phyloP scores from a whole-genome alignment of 2,329 filamentous ascomycete species.

The Trichoderma sp. region DNA sequence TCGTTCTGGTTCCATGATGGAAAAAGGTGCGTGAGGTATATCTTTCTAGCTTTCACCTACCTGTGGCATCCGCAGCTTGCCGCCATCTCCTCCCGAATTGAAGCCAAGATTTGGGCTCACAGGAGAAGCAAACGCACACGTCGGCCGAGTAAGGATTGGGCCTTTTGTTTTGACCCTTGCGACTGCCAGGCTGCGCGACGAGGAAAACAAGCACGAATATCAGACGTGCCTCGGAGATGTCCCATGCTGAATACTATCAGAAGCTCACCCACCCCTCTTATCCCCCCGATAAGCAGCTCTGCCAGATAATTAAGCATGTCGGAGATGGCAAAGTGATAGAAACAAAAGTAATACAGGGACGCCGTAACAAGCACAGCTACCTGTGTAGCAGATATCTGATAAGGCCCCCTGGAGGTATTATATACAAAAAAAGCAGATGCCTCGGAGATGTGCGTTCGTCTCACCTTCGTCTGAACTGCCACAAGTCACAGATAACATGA shows the following conservation, averaged over 20 bases:
- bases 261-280: not conserved
- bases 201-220: no score
- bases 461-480: not conserved
- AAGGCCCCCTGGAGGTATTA: not conserved
- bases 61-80: no score
- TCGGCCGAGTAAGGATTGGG: no score
- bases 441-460: not conserved
- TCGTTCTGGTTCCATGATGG: no score
- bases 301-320: not conserved
- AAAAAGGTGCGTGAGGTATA: no score
- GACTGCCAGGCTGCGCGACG: no score
- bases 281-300: not conserved
- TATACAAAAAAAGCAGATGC: not conserved
- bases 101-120: no score
- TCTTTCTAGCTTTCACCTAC: no score
- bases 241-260: not conserved
- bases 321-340: not conserved
- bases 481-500: no score
- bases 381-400: not conserved
- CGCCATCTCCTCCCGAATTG: no score
- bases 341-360: rapidly evolving
- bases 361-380: not conserved
- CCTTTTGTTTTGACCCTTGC: no score
- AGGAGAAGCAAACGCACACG: no score
- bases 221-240: not conserved